Conservation (phyloP, 768 basidiomycete genomes). For the Kwoniella sp. region DNA sequence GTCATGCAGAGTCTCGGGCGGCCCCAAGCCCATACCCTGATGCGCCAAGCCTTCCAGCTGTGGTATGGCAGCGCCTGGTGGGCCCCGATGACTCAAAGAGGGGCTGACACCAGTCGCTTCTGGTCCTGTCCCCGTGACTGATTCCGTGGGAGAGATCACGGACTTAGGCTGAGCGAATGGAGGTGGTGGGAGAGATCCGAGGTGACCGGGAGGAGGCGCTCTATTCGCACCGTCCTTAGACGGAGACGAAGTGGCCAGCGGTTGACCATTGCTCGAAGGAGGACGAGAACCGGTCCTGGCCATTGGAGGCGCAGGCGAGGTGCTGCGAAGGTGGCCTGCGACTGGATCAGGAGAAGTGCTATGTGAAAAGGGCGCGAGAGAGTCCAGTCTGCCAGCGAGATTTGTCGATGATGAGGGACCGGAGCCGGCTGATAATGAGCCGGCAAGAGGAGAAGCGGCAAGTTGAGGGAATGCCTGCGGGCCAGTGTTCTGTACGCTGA, state of each 20-base stretch:
- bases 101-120: constrained; percentile 5
- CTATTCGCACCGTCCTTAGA: constrained; percentile 6
- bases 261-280: constrained; percentile 9
- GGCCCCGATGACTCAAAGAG: not conserved
- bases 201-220: constrained; percentile 27
- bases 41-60: constrained; percentile 42
- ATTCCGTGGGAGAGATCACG: constrained; percentile 10
- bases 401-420: not conserved
- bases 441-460: constrained; percentile 44
- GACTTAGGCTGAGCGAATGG: constrained; percentile 27
- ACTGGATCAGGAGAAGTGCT: constrained; percentile 17
- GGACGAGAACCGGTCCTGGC: constrained; percentile 10
- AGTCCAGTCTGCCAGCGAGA: not conserved
- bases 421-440: constrained; percentile 31
- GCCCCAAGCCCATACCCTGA: constrained; percentile 38
- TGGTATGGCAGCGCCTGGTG: constrained; percentile 13
- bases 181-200: constrained; percentile 31
- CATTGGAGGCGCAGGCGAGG: constrained; percentile 7
- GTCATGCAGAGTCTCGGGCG: constrained; percentile 44
- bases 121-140: not conserved
- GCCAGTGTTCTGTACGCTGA: constrained; percentile 36
- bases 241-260: constrained; percentile 10
- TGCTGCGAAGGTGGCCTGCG: not conserved
- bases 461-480: constrained; percentile 18
- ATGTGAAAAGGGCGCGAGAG: constrained; percentile 13